Evolutionary conservation across 2,329 filamentous ascomycete genomes (phyloP), one percentile per base, ranked within the genome.

Genomic region (Ampelomyces quisqualis): DNA sequence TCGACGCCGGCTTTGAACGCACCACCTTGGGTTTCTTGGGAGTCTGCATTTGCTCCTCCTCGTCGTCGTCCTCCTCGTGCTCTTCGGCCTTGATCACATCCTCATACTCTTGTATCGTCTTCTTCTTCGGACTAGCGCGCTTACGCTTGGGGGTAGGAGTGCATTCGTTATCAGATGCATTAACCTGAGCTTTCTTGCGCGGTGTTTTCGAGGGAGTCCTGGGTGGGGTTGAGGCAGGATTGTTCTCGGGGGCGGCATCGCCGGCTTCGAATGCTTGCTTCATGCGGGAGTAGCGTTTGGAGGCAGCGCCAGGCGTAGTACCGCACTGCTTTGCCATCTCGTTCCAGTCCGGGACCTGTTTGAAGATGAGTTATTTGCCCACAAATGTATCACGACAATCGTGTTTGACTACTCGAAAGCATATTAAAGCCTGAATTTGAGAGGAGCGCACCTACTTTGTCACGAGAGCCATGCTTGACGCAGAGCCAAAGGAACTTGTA

Each of bases 261-360:
- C 51, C 55, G 1, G 44, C 43, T 29, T 67, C 60, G 14, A 61
- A 60, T 1, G 55, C 53, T 17, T 54, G 40, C 41, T 67, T 68
- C 40, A 67, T 55, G 10, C 65, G 58, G 0, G 52, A 55, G 26
- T 58, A 68, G 10, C 64, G 63, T 54, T 67, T 67, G 0, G 52
- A 48, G 2, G 60, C 62, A 0, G 65, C 62, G 13, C 59, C 64
- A 2, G 52, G n/a, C 3, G 57, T 68, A 13, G 58, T 64, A 9
- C 47, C 38, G 45, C 57, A 62, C 17, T 53, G 44, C 1, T 35
- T 7, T 0, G 61, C 64, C 21, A 69, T 67, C 4, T 38, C 48
- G 6, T 40, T 39, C 64, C 64, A 69, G 47, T 68, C 51, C 6
- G 38, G 20, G 0, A 37, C 15, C 60, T 56, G 21, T 14, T 26